A percentile compares a stretch with the other conserved stretches of the same genome.
phyloP scores from a whole-genome alignment of 176 grass and related monocot species.

The Neostapfia colusana region DNA sequence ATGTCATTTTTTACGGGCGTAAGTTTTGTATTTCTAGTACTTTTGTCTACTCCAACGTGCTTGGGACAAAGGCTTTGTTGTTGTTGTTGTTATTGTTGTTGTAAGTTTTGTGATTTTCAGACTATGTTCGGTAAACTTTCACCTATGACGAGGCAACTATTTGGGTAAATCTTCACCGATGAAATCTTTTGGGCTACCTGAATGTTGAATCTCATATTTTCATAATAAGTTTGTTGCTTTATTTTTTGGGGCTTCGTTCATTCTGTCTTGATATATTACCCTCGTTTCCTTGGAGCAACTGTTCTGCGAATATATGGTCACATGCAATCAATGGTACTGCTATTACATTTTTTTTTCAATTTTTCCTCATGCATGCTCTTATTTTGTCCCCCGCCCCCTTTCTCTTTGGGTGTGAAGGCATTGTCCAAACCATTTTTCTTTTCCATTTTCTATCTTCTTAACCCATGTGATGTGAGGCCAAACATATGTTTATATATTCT shows the following conservation, averaged over 20 bases:
- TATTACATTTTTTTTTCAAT: neutral
- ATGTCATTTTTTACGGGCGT: neutral
- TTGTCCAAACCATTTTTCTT: neutral
- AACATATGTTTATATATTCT: constrained; percentile 7
- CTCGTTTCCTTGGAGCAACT: neutral
- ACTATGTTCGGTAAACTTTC: neutral
- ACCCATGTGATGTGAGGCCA: neutral
- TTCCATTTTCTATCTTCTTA: neutral
- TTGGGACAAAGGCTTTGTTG: too few species aligned
- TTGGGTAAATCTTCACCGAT: neutral
- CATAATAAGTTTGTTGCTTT: neutral
- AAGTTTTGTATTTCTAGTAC: too few species aligned
- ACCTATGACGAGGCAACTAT: neutral
- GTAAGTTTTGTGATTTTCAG: neutral
- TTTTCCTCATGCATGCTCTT: neutral
- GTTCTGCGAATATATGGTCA: neutral
- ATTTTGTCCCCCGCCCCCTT: neutral
- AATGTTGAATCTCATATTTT: neutral
- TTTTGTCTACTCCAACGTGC: too few species aligned
- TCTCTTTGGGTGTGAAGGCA: neutral
- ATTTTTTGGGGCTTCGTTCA: neutral
- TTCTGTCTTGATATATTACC: neutral
- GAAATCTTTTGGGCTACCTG: neutral
- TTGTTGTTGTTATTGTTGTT: neutral
- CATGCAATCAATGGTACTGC: neutral